Conservation (phyloP, 2,329 filamentous ascomycete species). For the Aspergillus eucalypticola region DNA sequence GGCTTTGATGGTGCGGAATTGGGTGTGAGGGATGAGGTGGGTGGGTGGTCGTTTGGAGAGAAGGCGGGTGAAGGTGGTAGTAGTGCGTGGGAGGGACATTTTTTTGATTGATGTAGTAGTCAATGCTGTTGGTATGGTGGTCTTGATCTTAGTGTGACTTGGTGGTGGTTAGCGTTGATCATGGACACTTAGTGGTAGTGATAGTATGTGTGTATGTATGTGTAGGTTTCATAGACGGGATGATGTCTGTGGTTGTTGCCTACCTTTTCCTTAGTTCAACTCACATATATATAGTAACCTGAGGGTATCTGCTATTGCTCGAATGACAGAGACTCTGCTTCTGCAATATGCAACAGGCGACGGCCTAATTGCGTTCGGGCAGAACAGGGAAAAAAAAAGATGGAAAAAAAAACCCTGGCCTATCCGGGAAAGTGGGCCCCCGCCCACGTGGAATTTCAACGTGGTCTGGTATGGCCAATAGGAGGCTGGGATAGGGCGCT, state of each 20-base stretch:
- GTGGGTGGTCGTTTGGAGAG: constrained; percentile 10
- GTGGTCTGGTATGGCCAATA: not conserved
- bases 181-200: not conserved
- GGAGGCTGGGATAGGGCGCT: not conserved
- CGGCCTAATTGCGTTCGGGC: not conserved
- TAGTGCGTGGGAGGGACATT: constrained; percentile 12
- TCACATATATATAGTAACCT: no score
- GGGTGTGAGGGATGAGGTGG: not conserved
- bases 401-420: constrained; percentile 9
- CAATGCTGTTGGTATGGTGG: not conserved
- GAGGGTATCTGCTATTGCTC: no score
- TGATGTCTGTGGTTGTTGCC: no score
- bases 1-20: constrained; percentile 9
- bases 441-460: constrained; percentile 3
- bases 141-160: not conserved
- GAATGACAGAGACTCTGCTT: no score
- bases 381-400: constrained; percentile 7
- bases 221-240: no score
- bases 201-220: no score
- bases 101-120: not conserved
- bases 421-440: constrained; percentile 13
- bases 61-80: constrained; percentile 3
- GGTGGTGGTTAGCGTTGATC: not conserved
- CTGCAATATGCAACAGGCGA: not conserved
- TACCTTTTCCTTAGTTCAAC: no score